Evolutionary conservation across 176 grass and related monocot species (phyloP).

Genomic region (Zea luxurians): DNA sequence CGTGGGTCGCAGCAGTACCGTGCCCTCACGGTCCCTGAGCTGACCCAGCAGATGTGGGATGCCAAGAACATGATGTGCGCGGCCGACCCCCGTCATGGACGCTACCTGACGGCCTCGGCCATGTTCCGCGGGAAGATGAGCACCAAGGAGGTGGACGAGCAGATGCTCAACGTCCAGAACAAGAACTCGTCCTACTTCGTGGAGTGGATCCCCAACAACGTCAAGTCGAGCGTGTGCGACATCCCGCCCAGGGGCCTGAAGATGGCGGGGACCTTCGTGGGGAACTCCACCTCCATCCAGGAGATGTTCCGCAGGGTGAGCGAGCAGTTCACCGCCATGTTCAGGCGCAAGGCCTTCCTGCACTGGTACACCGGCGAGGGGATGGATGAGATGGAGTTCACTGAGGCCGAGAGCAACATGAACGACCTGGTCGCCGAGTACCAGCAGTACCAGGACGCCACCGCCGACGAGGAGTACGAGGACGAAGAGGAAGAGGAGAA

Average conservation of each 20-base stretch:
- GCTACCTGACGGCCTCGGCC: constrained; percentile 77
- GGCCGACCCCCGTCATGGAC: constrained; percentile 81
- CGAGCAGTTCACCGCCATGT: constrained; percentile 90
- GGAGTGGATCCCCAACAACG: constrained; percentile 88
- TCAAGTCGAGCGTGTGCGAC: constrained; percentile 83
- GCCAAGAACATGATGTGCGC: constrained; percentile 97
- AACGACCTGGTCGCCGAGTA: constrained; percentile 82
- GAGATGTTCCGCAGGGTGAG: constrained; percentile 87
- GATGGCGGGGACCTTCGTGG: constrained; percentile 71
- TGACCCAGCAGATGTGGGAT: constrained; percentile 96
- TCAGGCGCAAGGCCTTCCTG: constrained; percentile 93
- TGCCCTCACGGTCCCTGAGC: constrained; percentile 80
- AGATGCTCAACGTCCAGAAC: constrained; percentile 90
- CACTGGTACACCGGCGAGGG: constrained; percentile 91
- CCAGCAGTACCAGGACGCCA: constrained; percentile 96
- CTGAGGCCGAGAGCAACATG: constrained; percentile 95
- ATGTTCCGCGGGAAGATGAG: constrained; percentile 97
- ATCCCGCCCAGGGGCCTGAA: constrained; percentile 70
- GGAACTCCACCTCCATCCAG: constrained; percentile 91
- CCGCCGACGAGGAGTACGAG: constrained; percentile 82
- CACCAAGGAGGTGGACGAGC: constrained; percentile 95
- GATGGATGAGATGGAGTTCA: constrained; percentile 98
- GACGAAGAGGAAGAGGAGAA: constrained; percentile 62
- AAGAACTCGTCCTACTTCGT: constrained; percentile 95
- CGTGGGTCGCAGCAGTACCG: constrained; percentile 71